Conservation (phyloP, 1,284 basidiomycete species). For the Papiliotrema nemorosa region DNA sequence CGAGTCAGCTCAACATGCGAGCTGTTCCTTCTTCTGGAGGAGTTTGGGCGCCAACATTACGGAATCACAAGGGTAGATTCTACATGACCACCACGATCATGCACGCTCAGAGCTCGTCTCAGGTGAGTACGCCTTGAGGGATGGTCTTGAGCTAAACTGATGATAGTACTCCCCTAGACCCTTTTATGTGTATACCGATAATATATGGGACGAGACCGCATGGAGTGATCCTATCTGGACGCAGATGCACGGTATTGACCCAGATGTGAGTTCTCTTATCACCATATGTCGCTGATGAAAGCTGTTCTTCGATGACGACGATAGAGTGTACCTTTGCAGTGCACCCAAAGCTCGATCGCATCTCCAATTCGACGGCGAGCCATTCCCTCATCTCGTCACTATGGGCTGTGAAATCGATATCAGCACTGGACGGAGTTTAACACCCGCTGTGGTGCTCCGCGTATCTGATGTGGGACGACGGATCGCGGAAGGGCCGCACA, state of each 20-base stretch:
- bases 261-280: conserved; percentile 20
- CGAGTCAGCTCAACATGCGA: conserved; percentile 23
- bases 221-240: conserved; percentile 26
- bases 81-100: conserved; percentile 23
- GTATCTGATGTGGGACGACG: conserved; percentile 1
- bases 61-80: conserved; percentile 22
- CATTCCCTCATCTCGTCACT: background rate
- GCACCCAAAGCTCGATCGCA: background rate
- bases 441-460: background rate
- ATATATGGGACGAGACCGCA: conserved; percentile 21
- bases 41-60: conserved; percentile 26
- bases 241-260: conserved; percentile 23
- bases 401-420: conserved; percentile 4
- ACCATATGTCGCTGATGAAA: background rate
- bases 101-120: too few relatives aligned
- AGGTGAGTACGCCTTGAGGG: too few relatives aligned
- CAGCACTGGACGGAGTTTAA: background rate
- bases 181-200: conserved; percentile 31
- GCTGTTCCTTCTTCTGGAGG: conserved; percentile 18
- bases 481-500: conserved; percentile 29
- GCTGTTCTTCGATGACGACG: conserved; percentile 26
- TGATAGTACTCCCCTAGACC: conserved; percentile 2
- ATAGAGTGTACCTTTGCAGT: conserved; percentile 12
- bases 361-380: background rate
- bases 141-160: background rate